A percentile compares a stretch with the other conserved stretches of the same genome.
Conservation (phyloP, 257 asterid species). For the Solanum paucissectum region DNA sequence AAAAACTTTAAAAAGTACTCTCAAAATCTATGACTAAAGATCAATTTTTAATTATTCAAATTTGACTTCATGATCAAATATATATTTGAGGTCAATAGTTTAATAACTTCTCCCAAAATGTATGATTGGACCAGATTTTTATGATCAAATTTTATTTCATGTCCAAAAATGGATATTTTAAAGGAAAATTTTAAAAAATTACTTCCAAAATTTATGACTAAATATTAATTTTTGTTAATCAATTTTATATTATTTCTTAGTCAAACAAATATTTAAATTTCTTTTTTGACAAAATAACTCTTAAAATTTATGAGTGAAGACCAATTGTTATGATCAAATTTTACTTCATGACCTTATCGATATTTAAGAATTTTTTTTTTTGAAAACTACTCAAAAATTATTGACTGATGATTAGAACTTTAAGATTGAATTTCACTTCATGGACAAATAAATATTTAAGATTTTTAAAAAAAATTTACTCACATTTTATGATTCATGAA, state of each 20-base stretch:
- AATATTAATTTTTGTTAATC: too few relatives aligned
- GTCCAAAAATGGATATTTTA: neutral
- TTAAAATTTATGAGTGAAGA: neutral
- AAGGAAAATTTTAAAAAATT: neutral
- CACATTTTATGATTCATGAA: too few relatives aligned
- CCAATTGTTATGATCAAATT: neutral
- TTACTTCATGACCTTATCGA: too few relatives aligned
- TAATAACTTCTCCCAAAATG: neutral
- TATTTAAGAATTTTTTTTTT: too few relatives aligned
- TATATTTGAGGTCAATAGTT: neutral
- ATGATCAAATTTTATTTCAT: too few relatives aligned
- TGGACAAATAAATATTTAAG: neutral
- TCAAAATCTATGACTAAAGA: neutral
- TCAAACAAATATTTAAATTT: too few relatives aligned
- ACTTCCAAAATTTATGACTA: neutral
- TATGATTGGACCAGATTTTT: neutral
- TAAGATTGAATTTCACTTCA: neutral
- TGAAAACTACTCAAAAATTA: neutral
- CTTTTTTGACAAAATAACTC: too few relatives aligned
- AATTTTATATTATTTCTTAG: too few relatives aligned
- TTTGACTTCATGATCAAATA: neutral
- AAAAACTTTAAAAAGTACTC: neutral
- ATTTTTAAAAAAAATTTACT: too few relatives aligned
- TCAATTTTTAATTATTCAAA: too few relatives aligned
- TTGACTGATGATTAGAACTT: neutral